Conservation (phyloP, 495 filamentous ascomycete genomes). For the Margaritispora aquatica region DNA sequence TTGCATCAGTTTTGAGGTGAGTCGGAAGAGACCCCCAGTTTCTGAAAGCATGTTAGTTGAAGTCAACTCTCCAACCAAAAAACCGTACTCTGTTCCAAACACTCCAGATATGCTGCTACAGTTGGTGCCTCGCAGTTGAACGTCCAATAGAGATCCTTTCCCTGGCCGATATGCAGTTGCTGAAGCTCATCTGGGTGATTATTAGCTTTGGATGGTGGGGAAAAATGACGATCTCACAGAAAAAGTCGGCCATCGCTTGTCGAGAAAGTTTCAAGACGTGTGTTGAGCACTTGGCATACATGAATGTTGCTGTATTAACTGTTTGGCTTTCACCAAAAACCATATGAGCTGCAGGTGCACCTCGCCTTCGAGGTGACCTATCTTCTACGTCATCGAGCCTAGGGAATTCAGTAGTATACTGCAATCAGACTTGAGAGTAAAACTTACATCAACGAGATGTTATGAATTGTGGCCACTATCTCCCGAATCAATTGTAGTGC, state of each 20-base stretch:
- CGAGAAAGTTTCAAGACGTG: too few relatives aligned
- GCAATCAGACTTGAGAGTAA: background rate
- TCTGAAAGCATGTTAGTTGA: background rate
- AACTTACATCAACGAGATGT: background rate
- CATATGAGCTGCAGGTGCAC: background rate
- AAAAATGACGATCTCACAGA: background rate
- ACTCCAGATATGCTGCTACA: background rate
- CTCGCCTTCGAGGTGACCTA: background rate
- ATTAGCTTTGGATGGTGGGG: background rate
- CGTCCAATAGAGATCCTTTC: background rate
- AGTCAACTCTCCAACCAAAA: background rate
- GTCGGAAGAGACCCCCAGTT: background rate
- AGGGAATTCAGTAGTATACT: background rate
- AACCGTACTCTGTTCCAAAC: background rate
- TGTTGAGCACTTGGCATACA: background rate
- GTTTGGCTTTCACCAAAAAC: background rate
- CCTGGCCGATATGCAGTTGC: background rate
- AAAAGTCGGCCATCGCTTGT: background rate
- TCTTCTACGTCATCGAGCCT: background rate
- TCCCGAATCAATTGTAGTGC: background rate
- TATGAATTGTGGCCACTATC: background rate
- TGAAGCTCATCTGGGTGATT: background rate
- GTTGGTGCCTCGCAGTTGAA: background rate
- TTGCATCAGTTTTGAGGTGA: background rate
- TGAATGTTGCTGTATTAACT: background rate